Evolutionary conservation across 345 rosid species (phyloP), one percentile per base, ranked within the genome.

Genomic region (Gossypium australe): DNA sequence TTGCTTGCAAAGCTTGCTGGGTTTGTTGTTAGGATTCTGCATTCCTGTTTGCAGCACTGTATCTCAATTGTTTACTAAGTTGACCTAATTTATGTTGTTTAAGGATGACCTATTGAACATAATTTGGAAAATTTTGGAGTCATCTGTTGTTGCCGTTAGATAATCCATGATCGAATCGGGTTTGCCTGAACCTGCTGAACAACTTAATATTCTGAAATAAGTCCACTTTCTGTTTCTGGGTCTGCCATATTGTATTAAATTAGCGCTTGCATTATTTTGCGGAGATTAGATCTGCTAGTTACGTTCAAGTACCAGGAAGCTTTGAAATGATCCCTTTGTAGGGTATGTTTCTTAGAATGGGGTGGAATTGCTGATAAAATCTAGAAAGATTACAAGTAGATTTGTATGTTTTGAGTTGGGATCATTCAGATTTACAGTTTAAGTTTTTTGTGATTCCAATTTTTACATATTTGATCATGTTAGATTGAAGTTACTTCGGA

Each of bases 91-190:
- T 75, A 79, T 81, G 77, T 74, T 79, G 70, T 59, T 76, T 62
- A 77, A 79, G 71, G 75, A 72, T 78, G 76, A 44, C 60, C 78
- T 73, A 27, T 29, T 69, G 76, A 76, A 78, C 78, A 70, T 80
- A 77, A 80, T 76, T 57, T 74, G 51, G 78, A 75, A 81, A 83
- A 71, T 83, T 83, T 87, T 82, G 84, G 74, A 74, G 64, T 44
- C 45, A 55, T 79, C 77, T 78, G 79, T 72, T 77, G 75, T 72
- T 78, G 78, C 70, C 77, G 75, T 74, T 73, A 60, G 73, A 66
- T 79, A 73, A 75, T 77, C 65, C 67, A 67, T 70, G 66, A 41
- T 64, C 10, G 24, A 22, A 69, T 44, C 74, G 69, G 73, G 49
- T n/a, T 27, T 72, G 67, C 73, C 57, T 44, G 53, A 79, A 71